Evolutionary conservation across 352 stramenopile species (phyloP).

Genomic region (Blastocystis sp.): DNA sequence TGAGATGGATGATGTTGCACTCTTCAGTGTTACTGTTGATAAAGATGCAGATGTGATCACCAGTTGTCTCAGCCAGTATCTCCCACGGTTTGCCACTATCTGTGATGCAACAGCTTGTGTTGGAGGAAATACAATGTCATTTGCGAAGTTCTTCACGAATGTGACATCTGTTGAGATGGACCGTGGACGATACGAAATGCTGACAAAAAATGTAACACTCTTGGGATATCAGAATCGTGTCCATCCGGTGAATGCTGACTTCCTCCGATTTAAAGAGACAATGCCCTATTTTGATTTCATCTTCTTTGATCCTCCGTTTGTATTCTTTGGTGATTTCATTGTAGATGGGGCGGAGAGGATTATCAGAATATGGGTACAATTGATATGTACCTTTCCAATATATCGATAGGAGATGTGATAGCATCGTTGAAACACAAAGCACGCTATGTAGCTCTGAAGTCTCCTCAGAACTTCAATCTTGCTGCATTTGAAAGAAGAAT

Average conservation of each 20-base stretch:
- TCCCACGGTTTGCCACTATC: constrained; percentile 40
- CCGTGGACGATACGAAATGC: constrained; percentile 59
- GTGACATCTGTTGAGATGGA: constrained; percentile 64
- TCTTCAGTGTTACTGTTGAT: constrained; percentile 64
- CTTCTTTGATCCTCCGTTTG: constrained; percentile 57
- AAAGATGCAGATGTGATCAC: constrained; percentile 52
- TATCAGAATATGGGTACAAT: constrained; percentile 13
- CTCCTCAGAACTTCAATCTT: constrained; percentile 43
- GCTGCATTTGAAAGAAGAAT: constrained; percentile 3
- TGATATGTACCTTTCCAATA: constrained; percentile 42
- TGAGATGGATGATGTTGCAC: constrained; percentile 65
- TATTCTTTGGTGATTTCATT: background rate
- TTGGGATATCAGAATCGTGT: constrained; percentile 21
- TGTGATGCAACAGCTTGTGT: constrained; percentile 65
- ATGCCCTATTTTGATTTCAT: constrained; percentile 61
- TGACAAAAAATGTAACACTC: constrained; percentile 63
- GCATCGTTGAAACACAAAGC: background rate
- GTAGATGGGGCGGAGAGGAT: constrained; percentile 56
- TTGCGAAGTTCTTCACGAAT: constrained; percentile 62
- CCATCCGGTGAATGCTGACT: constrained; percentile 45
- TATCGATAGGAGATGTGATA: background rate
- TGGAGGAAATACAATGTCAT: constrained; percentile 65
- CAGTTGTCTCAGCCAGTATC: background rate
- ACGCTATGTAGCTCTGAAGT: constrained; percentile 47
- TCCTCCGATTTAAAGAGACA: constrained; percentile 15